These are phyloP conservation scores for Hymenoscyphus fructigenus DNA, from an alignment of 2,329 filamentous ascomycete species.

Conservation along the genomic window DNA sequence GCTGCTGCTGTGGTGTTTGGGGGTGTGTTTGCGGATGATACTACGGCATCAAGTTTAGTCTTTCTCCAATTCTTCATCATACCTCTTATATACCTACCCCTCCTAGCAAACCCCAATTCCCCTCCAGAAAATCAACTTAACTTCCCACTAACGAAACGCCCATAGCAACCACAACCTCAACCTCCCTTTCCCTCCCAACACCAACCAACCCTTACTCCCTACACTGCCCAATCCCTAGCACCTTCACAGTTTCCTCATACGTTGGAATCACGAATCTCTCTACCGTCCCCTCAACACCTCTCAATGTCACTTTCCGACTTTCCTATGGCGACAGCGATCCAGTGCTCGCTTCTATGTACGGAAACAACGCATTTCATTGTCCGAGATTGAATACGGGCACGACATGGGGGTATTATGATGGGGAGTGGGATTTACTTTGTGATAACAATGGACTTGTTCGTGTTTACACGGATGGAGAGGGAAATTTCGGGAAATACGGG, in stretches of 20 bases:
- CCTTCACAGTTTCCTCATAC: background rate
- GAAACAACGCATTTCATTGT: conserved; percentile 2
- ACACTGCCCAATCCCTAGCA: background rate
- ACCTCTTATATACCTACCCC: too few species aligned
- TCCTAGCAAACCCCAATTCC: background rate
- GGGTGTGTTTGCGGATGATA: too few species aligned
- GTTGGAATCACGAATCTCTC: background rate
- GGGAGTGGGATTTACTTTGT: background rate
- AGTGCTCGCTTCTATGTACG: background rate
- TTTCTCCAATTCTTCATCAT: too few species aligned
- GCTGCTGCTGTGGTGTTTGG: too few species aligned
- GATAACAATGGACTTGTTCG: background rate
- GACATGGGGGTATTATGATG: background rate
- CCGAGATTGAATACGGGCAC: background rate
- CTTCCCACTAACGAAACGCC: too few species aligned
- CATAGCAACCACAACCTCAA: too few species aligned
- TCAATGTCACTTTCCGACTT: background rate
- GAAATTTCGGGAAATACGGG: background rate
- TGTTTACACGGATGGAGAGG: background rate
- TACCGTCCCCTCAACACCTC: background rate
- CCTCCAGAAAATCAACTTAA: too few species aligned
- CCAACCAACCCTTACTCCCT: background rate
- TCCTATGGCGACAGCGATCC: background rate
- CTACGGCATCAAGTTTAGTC: too few species aligned
- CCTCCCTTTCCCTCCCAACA: too few species aligned